phyloP scores from a whole-genome alignment of 768 basidiomycete genomes.

The Boletus barrowsii region DNA sequence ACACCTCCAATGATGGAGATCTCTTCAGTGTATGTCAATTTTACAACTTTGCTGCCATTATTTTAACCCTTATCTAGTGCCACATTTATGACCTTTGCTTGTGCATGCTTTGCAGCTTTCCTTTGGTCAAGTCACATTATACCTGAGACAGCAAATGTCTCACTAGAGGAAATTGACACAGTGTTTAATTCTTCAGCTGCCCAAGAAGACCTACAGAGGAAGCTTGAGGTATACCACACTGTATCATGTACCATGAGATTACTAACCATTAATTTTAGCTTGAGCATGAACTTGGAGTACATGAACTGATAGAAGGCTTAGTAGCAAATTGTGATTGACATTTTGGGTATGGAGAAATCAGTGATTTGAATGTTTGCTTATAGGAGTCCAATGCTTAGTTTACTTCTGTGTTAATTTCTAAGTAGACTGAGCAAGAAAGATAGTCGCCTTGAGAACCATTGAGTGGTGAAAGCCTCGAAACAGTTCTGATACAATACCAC shows the following conservation, averaged over 20 bases:
- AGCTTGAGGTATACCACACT: slow-evolving; percentile 43
- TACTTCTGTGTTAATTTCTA: no score
- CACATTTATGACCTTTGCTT: slow-evolving; percentile 67
- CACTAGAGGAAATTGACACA: slow-evolving; percentile 73
- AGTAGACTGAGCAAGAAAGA: no score
- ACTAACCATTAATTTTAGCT: slow-evolving; percentile 39
- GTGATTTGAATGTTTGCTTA: neutral
- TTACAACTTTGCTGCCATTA: neutral
- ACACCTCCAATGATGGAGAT: slow-evolving; percentile 63
- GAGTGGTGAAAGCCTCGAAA: no score
- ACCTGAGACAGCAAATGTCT: slow-evolving; percentile 75
- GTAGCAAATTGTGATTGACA: slow-evolving; percentile 14
- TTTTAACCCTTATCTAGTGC: slow-evolving; percentile 35
- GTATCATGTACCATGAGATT: neutral
- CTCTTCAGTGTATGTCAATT: slow-evolving; percentile 50
- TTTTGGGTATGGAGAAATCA: no score
- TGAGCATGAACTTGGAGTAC: slow-evolving; percentile 53
- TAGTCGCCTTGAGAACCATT: no score
- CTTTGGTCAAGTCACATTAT: slow-evolving; percentile 68
- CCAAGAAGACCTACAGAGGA: slow-evolving; percentile 48
- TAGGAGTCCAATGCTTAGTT: neutral
- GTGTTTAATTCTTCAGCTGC: slow-evolving; percentile 62
- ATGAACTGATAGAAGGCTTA: slow-evolving; percentile 42
- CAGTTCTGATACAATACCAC: no score
- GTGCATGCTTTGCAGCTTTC: slow-evolving; percentile 63